These are phyloP conservation scores for Blastobotrys capitulatus DNA, from an alignment of 1,139 yeast genomes.

Conservation along the genomic window DNA sequence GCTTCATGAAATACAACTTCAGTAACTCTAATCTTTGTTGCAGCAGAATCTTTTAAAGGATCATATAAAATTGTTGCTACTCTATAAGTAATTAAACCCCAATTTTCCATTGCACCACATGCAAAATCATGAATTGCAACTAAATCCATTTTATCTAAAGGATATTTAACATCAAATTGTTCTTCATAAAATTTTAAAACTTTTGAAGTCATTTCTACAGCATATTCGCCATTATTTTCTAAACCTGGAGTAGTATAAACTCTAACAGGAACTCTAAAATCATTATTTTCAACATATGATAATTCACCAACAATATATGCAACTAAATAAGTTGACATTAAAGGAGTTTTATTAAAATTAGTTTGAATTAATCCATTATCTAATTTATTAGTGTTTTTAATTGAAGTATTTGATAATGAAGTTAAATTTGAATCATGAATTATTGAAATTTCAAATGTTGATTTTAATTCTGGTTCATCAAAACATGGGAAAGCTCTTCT, in stretches of 20 bases:
- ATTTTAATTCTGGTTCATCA: conserved; percentile 75
- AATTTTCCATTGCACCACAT: conserved; percentile 81
- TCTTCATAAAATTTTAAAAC: conserved; percentile 61
- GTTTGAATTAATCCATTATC: conserved; percentile 41
- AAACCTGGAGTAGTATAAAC: conserved; percentile 71
- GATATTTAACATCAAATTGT: conserved; percentile 61
- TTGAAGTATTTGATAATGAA: conserved; percentile 68
- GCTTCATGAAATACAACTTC: conserved; percentile 76
- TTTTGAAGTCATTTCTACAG: conserved; percentile 60
- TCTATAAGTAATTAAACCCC: conserved; percentile 72
- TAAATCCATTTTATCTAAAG: conserved; percentile 68
- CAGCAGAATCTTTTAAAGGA: conserved; percentile 44
- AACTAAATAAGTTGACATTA: conserved; percentile 74
- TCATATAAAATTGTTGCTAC: conserved; percentile 63
- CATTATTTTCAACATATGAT: conserved; percentile 59
- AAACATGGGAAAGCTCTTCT: conserved; percentile 81
- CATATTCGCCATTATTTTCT: conserved; percentile 54
- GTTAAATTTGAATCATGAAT: conserved; percentile 53
- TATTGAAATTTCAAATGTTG: conserved; percentile 61
- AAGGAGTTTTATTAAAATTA: conserved; percentile 57
- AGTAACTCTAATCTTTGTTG: conserved; percentile 60
- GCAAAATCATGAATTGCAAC: conserved; percentile 71
- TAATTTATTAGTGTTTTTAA: conserved; percentile 43
- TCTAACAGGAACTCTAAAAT: conserved; percentile 61
- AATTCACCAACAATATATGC: conserved; percentile 84